Conservation (phyloP, 192 early-diverging fungal genomes). For the Rhizoclosmatium sp. region DNA sequence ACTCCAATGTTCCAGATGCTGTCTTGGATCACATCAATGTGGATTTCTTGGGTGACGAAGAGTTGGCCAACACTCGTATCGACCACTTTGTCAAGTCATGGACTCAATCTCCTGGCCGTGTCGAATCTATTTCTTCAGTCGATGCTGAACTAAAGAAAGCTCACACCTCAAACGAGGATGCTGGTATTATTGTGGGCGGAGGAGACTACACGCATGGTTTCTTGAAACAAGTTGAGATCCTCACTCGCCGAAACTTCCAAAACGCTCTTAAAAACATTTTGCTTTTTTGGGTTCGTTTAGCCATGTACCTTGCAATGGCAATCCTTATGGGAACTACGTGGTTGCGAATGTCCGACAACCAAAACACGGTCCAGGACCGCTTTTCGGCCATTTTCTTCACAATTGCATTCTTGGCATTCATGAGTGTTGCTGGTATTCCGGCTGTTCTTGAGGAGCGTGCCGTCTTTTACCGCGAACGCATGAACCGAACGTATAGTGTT, state of each 20-base stretch:
- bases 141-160: background rate
- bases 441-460: conserved; percentile 50
- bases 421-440: conserved; percentile 54
- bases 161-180: background rate
- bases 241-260: conserved; percentile 21
- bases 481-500: conserved; percentile 43
- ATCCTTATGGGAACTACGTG: conserved; percentile 46
- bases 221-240: conserved; percentile 40
- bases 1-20: conserved; percentile 19
- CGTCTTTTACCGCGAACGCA: conserved; percentile 51
- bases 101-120: background rate
- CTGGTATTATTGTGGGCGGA: conserved; percentile 8
- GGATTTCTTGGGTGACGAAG: conserved; percentile 29
- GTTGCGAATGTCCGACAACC: conserved; percentile 38
- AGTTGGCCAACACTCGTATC: conserved; percentile 13
- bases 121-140: background rate
- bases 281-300: conserved; percentile 48
- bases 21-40: conserved; percentile 33
- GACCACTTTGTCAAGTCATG: conserved; percentile 11
- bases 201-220: conserved; percentile 38
- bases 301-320: conserved; percentile 50
- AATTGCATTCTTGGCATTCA: conserved; percentile 45
- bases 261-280: conserved; percentile 43
- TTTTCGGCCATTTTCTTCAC: conserved; percentile 46
- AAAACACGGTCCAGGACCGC: conserved; percentile 43